A percentile compares a stretch with the other conserved stretches of the same genome.
Conservation (phyloP, 192 early-diverging fungal genomes). For the Pecoramyces ruminantium region DNA sequence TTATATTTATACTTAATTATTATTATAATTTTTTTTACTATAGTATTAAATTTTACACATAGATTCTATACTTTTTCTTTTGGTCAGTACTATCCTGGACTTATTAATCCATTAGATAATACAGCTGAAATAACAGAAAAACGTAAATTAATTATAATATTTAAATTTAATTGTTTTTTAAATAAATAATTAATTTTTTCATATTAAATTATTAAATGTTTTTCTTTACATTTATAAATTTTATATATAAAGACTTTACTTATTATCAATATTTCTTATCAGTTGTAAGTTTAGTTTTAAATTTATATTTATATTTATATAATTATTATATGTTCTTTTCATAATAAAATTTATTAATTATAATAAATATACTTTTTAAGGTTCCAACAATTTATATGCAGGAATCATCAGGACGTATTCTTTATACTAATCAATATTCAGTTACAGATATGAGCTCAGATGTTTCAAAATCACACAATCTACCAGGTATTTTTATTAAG, state of each 20-base stretch:
- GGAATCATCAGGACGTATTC: constrained; percentile 16
- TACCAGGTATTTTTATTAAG: constrained; percentile 67
- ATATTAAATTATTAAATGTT: too few species aligned
- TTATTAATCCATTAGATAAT: constrained; percentile 76
- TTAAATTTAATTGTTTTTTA: not conserved
- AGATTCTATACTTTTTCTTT: constrained; percentile 82
- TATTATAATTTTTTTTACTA: not conserved
- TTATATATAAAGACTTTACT: constrained; percentile 29
- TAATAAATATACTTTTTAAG: not conserved
- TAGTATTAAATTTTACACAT: constrained; percentile 87
- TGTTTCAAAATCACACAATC: constrained; percentile 2
- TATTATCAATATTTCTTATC: constrained; percentile 79
- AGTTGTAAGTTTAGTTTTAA: constrained; percentile 32
- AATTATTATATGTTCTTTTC: too few species aligned
- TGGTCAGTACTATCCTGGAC: constrained; percentile 62
- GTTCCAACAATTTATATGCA: constrained; percentile 53
- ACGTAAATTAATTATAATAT: constrained; percentile 13
- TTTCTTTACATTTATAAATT: too few species aligned
- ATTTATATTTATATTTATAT: too few species aligned
- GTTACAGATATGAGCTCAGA: constrained; percentile 48
- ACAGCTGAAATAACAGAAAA: constrained; percentile 45
- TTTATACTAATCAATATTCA: constrained; percentile 88
- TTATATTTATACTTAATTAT: too few species aligned
- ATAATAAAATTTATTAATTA: too few species aligned
- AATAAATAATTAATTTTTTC: not conserved